Evolutionary conservation across 1,284 basidiomycete species (phyloP).

Genomic region (Rhodotorula sp.): DNA sequence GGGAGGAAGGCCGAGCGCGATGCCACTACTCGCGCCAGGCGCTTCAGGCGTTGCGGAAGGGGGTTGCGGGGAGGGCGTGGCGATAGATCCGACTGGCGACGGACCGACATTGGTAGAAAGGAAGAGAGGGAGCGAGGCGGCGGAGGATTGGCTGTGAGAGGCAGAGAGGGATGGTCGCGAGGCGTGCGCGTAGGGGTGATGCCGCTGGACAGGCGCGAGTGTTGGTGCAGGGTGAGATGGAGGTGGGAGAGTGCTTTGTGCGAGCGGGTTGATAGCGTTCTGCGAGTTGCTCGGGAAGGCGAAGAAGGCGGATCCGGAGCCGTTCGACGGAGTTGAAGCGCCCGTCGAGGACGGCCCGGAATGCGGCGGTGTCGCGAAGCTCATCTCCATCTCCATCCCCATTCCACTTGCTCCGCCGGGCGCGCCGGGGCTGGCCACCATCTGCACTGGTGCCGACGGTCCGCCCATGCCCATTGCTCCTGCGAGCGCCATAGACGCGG

Average conservation of each 20-base stretch:
- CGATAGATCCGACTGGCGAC: constrained; percentile 10
- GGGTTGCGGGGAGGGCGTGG: constrained; percentile 8
- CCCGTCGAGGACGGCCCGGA: background rate
- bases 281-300: background rate
- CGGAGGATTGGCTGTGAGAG: constrained; percentile 5
- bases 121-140: constrained; percentile 16
- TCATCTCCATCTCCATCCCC: constrained; percentile 21
- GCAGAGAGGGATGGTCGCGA: constrained; percentile 13
- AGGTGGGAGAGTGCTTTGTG: constrained; percentile 10
- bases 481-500: constrained; percentile 21
- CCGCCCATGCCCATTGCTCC: constrained; percentile 13
- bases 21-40: background rate
- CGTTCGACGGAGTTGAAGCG: background rate
- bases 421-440: background rate
- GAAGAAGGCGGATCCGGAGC: background rate
- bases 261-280: constrained; percentile 13
- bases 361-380: constrained; percentile 6
- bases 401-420: background rate
- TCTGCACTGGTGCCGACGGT: background rate
- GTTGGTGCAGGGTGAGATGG: constrained; percentile 25
- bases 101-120: constrained; percentile 14
- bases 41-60: constrained; percentile 9
- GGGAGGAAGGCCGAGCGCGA: constrained; percentile 6
- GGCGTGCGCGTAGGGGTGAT: constrained; percentile 42
- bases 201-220: constrained; percentile 15